Base-by-base conservation (phyloP, 805 yeast genomes). In the Soucietia sequanensis region DNA sequence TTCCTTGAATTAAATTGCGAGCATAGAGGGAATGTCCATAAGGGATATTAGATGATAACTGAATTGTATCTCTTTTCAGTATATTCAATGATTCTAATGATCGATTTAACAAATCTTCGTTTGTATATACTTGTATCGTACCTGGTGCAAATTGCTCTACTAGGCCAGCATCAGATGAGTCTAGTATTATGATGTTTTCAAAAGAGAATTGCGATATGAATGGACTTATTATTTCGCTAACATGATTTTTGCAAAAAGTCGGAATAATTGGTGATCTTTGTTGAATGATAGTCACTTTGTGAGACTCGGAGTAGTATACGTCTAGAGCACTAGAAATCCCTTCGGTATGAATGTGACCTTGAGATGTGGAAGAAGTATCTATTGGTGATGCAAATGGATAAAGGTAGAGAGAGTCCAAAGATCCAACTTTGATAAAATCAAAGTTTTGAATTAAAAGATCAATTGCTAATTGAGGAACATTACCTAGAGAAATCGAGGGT, bases 261-360 rank as follows among this genome's bases (percentile, higher is more conserved):
- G 91, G 83, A n/a, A 89, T 65, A 2, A 88, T 70, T 0, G 97
- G 97, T 1, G 96, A 74, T 32, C 97, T 64, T 51, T 87, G 89
- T 50, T 87, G 96, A 2, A 90, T 51, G n/a, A 87, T 46, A 2
- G 84, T 70, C 7, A 82, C 18, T 2, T 71, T 63, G 27, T 53
- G 48, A 2, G 43, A 37, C 1, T 58, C 54, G 42, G 70, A 67
- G 43, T 61, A 59, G 54, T 76, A 84, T 2, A 87, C 70, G 48
- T 90, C 96, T 19, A 85, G 52, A 0, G 84, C 77, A 1, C 84
- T 76, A 0, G 84, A 70, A 3, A 77, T 56, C 1, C 76, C 78
- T 0, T 27, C 19, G n/a, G 48, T 46, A 29, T 49, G 49, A 4
- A 35, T 35, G n/a, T n/a, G n/a, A 18, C 38, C 23, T 16, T 33